These are phyloP conservation scores for Gracilaria caudata DNA, from an alignment of 23 red algal species.

Conservation along the genomic window DNA sequence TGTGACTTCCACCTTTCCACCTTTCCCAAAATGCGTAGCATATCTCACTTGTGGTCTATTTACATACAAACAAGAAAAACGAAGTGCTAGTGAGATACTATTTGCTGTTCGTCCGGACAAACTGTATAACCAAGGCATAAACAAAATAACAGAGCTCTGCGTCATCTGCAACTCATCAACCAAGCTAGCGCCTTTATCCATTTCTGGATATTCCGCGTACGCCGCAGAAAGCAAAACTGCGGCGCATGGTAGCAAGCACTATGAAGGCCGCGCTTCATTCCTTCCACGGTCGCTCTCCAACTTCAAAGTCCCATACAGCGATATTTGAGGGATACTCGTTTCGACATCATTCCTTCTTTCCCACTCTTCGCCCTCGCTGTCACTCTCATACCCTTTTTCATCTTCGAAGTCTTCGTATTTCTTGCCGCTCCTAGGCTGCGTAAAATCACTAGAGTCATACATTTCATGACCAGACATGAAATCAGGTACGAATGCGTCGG, in stretches of 20 bases:
- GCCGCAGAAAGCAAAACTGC: background rate
- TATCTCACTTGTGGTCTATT: background rate
- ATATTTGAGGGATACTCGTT: background rate
- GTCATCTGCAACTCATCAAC: background rate
- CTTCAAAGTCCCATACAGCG: slow-evolving; percentile 1
- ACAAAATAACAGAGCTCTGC: background rate
- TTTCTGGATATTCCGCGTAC: background rate
- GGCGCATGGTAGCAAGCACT: background rate
- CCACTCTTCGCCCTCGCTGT: background rate
- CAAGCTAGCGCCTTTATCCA: too few species aligned
- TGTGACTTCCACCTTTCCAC: too few species aligned
- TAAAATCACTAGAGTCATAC: background rate
- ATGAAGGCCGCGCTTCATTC: background rate
- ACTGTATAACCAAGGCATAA: background rate
- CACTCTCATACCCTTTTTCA: slow-evolving; percentile 21
- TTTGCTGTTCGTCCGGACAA: background rate
- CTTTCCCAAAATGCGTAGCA: background rate
- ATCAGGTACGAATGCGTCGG: background rate
- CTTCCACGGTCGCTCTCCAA: background rate
- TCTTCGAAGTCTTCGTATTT: background rate
- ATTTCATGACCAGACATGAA: background rate
- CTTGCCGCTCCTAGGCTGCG: background rate
- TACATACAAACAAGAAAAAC: slow-evolving; percentile 20
- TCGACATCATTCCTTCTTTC: background rate
- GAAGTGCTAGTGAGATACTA: background rate